These are phyloP conservation scores for Coemansia sp. DNA, from an alignment of 192 early-diverging fungal genomes.

Conservation along the genomic window DNA sequence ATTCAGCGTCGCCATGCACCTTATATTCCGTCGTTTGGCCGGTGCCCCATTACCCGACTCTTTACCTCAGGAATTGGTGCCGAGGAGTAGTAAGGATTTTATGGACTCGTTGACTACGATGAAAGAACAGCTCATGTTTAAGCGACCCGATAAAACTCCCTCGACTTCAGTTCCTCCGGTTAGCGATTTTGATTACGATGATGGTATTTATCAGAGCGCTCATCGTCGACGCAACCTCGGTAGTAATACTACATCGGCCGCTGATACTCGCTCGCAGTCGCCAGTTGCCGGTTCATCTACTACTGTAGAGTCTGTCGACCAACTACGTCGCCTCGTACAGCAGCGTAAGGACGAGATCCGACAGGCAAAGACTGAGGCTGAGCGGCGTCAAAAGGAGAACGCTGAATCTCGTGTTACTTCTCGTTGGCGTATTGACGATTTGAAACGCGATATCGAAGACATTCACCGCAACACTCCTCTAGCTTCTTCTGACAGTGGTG, in stretches of 20 bases:
- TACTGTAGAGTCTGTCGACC: conserved; percentile 40
- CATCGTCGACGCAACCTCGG: conserved; percentile 27
- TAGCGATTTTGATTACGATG: neutral
- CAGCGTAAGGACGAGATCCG: conserved; percentile 32
- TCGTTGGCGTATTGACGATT: conserved; percentile 48
- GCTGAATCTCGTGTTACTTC: conserved; percentile 46
- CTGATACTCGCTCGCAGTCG: conserved; percentile 16
- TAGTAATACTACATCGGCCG: conserved; percentile 12
- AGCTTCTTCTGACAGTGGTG: neutral
- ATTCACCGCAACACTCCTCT: conserved; percentile 35
- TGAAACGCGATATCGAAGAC: conserved; percentile 53
- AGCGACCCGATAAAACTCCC: neutral
- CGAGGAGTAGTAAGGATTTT: conserved; percentile 84
- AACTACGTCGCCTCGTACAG: conserved; percentile 29
- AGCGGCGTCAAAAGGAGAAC: conserved; percentile 23
- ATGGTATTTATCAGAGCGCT: conserved; percentile 41
- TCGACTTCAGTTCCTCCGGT: too few relatives aligned
- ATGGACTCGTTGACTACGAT: conserved; percentile 61
- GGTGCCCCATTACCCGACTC: conserved; percentile 78
- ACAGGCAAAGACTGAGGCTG: neutral
- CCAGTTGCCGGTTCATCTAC: neutral
- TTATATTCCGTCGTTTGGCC: conserved; percentile 87
- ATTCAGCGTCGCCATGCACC: conserved; percentile 97
- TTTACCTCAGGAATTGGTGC: conserved; percentile 85
- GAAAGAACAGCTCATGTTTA: conserved; percentile 55